A percentile compares a stretch with the other conserved stretches of the same genome.
These are phyloP conservation scores for Amaranthus tricolor DNA, from an alignment of 179 eudicot genomes.

Conservation along the genomic window DNA sequence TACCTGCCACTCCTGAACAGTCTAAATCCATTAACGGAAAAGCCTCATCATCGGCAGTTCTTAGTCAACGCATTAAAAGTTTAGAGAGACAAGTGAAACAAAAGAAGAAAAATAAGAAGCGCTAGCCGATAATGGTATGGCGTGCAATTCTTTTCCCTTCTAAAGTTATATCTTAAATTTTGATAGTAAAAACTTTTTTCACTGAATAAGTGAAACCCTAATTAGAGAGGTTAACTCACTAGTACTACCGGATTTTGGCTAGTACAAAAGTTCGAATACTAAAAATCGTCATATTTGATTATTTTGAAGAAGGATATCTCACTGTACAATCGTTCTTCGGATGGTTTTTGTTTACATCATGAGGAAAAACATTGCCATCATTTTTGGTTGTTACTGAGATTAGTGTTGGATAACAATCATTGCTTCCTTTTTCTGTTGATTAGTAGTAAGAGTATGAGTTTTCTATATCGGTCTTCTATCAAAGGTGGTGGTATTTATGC, in stretches of 20 bases:
- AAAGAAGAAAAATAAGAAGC: slow-evolving; percentile 60
- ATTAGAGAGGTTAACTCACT: background rate
- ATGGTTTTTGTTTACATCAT: no score
- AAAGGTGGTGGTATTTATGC: no score
- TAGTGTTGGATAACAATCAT: background rate
- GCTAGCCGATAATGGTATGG: slow-evolving; percentile 20
- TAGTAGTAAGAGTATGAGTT: no score
- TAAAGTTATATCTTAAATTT: no score
- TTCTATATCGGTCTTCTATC: no score
- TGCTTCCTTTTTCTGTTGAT: background rate
- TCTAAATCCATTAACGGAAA: slow-evolving; percentile 37
- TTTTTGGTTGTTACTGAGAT: background rate
- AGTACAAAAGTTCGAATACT: background rate
- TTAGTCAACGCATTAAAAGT: slow-evolving; percentile 65
- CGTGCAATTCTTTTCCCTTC: no score
- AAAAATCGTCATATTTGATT: background rate
- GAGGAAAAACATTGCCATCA: no score
- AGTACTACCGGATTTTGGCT: background rate
- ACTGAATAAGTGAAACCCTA: background rate
- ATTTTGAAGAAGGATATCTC: background rate
- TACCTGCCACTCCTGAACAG: slow-evolving; percentile 25
- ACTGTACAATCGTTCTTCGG: no score
- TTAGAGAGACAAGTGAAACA: slow-evolving; percentile 77
- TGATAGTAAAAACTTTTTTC: no score
- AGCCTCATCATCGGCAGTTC: slow-evolving; percentile 50